Evolutionary conservation across 148 eudicot genomes (phyloP), one percentile per base, ranked within the genome.

Genomic region (Chenopodium formosanum): DNA sequence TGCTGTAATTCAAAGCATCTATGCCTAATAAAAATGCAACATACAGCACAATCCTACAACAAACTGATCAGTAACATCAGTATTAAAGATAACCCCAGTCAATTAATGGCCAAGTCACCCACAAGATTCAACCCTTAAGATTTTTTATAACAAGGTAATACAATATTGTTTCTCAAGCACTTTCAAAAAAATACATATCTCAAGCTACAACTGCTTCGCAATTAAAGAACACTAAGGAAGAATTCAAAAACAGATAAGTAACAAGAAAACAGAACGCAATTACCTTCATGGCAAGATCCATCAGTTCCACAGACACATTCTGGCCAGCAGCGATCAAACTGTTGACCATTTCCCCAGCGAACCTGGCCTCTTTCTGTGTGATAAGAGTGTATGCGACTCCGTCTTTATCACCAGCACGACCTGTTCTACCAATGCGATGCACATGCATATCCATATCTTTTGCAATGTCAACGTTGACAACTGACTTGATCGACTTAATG

Each of bases 211-310:
- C 44, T 37, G 7, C 32, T 47, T 34, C 9, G 13, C 9, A 69
- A 46, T 73, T 50, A 70, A 32, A n/a, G 0, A 77, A 22, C 20
- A 47, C 27, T 68, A 27, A 23, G 4, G 48, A 20, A 58, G 47
- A 67, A 46, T 53, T 46, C 20, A 9, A 78, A 37, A 1, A 79
- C 72, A 68, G 25, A 73, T 29, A 32, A 73, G 19, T 14, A 44
- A 44, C 65, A 76, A 80, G 16, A 68, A 79, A 23, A 79, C 32
- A 29, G 2, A 27, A 34, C 31, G 52, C 80, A 76, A 78, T 77
- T 91, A 96, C 99, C 98, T 94, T 96, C 99, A 96, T 96, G 75
- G 99, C 99, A 69, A 96, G 94, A 89, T 96, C 98, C 98, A 89
- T 94, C 78, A 96, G 84, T 80, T 96, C 98, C 76, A 53, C 52